phyloP scores from a whole-genome alignment of 2,329 filamentous ascomycete genomes.

The Keithomyces neogunnii region DNA sequence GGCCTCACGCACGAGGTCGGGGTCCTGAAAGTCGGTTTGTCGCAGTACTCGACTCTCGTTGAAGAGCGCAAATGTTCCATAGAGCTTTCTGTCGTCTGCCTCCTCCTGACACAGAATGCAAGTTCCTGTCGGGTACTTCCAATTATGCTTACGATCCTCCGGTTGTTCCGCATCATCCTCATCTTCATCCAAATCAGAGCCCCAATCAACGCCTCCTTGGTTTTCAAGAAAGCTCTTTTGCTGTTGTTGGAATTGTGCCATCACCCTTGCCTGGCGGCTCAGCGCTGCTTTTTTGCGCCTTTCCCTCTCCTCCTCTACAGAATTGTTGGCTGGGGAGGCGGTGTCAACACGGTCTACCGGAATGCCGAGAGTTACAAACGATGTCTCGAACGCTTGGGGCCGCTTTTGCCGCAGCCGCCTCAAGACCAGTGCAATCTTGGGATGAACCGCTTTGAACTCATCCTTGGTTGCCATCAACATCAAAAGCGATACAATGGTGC shows the following conservation, averaged over 20 bases:
- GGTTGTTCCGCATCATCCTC: slow-evolving; percentile 51
- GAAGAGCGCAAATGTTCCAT: slow-evolving; percentile 87
- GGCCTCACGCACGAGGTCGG: slow-evolving; percentile 78
- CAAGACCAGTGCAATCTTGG: slow-evolving; percentile 77
- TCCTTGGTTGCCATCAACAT: slow-evolving; percentile 56
- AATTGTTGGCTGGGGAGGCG: slow-evolving; percentile 64
- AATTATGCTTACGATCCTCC: slow-evolving; percentile 56
- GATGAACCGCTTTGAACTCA: slow-evolving; percentile 72
- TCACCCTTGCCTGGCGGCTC: slow-evolving; percentile 84
- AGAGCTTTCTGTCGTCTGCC: slow-evolving; percentile 78
- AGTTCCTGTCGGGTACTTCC: slow-evolving; percentile 87
- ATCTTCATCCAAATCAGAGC: slow-evolving; percentile 64
- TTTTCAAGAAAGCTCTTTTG: slow-evolving; percentile 91
- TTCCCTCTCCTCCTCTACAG: slow-evolving; percentile 65
- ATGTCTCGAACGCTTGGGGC: slow-evolving; percentile 61
- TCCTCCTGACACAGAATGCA: slow-evolving; percentile 97
- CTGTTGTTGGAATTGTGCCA: slow-evolving; percentile 97
- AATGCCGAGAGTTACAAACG: slow-evolving; percentile 55
- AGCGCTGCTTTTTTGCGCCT: slow-evolving; percentile 84
- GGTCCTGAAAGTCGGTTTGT: slow-evolving; percentile 74
- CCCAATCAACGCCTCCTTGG: slow-evolving; percentile 83
- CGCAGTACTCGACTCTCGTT: slow-evolving; percentile 79
- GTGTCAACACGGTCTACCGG: slow-evolving; percentile 73
- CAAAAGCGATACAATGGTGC: slow-evolving; percentile 57
- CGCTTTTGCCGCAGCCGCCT: slow-evolving; percentile 78